Conservation (phyloP, 169 alveolate genomes). For the Cryptosporidium ubiquitum region DNA sequence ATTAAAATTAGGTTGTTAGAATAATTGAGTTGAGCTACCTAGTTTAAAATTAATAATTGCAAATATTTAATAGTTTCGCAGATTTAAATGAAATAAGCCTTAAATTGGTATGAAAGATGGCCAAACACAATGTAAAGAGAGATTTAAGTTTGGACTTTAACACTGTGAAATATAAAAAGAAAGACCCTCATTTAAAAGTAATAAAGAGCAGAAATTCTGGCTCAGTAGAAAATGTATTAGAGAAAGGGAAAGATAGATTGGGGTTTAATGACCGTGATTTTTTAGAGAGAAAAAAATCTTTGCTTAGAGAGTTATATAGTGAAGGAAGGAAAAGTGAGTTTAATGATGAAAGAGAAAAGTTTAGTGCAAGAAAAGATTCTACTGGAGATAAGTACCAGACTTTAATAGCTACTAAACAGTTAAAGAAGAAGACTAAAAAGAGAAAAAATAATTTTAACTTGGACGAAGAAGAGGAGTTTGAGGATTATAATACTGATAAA, state of each 20-base stretch:
- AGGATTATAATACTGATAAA: background rate
- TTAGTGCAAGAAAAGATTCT: slow-evolving; percentile 4
- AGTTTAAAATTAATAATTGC: background rate
- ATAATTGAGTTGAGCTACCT: background rate
- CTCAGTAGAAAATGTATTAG: background rate
- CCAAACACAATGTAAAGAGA: background rate
- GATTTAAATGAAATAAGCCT: background rate
- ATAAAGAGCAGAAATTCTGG: background rate
- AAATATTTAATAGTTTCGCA: too few relatives aligned
- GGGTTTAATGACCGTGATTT: slow-evolving; percentile 19
- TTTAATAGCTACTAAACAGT: slow-evolving; percentile 9
- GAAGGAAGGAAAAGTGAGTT: slow-evolving; percentile 54
- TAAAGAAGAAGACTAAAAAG: slow-evolving; percentile 15
- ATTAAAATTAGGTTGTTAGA: background rate
- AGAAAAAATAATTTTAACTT: slow-evolving; percentile 10
- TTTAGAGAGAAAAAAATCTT: slow-evolving; percentile 9
- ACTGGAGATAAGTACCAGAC: background rate
- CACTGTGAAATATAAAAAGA: background rate
- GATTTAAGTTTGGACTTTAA: slow-evolving; percentile 50
- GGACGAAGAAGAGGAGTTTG: slow-evolving; percentile 4
- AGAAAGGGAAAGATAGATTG: background rate
- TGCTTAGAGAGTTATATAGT: slow-evolving; percentile 23
- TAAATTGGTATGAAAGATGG: slow-evolving; percentile 14
- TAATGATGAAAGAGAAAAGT: slow-evolving; percentile 64
- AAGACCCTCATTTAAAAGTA: slow-evolving; percentile 28